A percentile compares a stretch with the other conserved stretches of the same genome.
phyloP scores from a whole-genome alignment of 2,329 filamentous ascomycete species.

The Ophiostoma ips region DNA sequence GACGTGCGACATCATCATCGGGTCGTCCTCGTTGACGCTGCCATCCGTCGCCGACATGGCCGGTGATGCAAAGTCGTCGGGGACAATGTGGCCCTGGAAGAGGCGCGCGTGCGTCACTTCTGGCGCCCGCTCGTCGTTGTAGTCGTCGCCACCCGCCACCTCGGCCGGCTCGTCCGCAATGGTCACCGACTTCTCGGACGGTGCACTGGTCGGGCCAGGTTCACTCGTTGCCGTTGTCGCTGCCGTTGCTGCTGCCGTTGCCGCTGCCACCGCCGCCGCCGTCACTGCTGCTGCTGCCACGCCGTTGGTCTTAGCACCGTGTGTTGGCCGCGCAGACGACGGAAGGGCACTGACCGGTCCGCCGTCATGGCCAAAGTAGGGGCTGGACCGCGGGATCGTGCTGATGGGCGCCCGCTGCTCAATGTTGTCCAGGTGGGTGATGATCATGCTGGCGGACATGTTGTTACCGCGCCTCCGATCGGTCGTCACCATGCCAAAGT shows the following conservation, averaged over 20 bases:
- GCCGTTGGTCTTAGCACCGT: too few species aligned
- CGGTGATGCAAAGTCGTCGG: slow-evolving; percentile 80
- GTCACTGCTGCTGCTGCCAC: too few species aligned
- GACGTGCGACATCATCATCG: slow-evolving; percentile 66
- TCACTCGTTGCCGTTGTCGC: not conserved
- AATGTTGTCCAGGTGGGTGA: slow-evolving; percentile 50
- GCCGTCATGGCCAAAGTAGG: not conserved
- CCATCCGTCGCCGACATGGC: slow-evolving; percentile 54
- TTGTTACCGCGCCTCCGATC: slow-evolving; percentile 53
- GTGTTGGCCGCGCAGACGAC: not conserved
- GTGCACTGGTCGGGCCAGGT: not conserved
- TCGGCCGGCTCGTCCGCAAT: not conserved
- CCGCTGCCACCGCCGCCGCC: not conserved
- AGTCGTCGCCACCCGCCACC: slow-evolving; percentile 29
- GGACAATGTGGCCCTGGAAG: slow-evolving; percentile 87
- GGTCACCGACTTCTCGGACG: not conserved
- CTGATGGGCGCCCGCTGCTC: slow-evolving; percentile 22
- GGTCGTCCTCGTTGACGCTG: slow-evolving; percentile 55
- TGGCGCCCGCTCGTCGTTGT: slow-evolving; percentile 66
- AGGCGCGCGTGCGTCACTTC: slow-evolving; percentile 87
- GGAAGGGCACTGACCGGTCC: not conserved
- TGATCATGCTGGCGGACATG: slow-evolving; percentile 68
- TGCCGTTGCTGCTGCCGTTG: not conserved
- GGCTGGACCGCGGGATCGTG: slow-evolving; percentile 2
- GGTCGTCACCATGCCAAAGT: slow-evolving; percentile 92